Conservation (phyloP, 78 protist species). For the Dictyostelium citrinum region DNA sequence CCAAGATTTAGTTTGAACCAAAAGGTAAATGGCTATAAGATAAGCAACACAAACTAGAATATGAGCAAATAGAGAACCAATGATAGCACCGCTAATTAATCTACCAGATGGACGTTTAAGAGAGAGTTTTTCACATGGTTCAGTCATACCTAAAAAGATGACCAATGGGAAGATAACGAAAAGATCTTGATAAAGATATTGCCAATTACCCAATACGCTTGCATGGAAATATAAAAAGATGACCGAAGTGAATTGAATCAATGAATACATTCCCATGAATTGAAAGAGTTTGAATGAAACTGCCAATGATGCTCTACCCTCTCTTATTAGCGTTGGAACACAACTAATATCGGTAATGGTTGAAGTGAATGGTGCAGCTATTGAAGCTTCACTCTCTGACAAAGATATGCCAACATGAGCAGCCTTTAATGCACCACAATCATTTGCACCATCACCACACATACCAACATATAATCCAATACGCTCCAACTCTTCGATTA, state of each 20-base stretch:
- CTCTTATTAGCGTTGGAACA: constrained; percentile 64
- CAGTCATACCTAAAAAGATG: constrained; percentile 82
- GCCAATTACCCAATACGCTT: constrained; percentile 78
- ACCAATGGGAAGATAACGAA: constrained; percentile 84
- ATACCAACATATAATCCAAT: constrained; percentile 91
- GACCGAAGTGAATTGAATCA: constrained; percentile 90
- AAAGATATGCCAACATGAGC: constrained; percentile 96
- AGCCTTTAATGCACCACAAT: constrained; percentile 99
- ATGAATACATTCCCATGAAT: constrained; percentile 97
- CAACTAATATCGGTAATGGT: constrained; percentile 71
- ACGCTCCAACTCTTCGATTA: constrained; percentile 74
- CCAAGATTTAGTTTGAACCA: constrained; percentile 36
- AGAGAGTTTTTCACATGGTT: constrained; percentile 29
- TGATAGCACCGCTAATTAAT: constrained; percentile 38
- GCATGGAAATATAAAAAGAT: constrained; percentile 71
- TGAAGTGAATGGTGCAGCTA: constrained; percentile 99
- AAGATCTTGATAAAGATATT: constrained; percentile 81
- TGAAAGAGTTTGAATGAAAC: constrained; percentile 96
- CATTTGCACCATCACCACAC: constrained; percentile 99
- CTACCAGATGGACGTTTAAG: constrained; percentile 72
- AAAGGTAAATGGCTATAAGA: constrained; percentile 2
- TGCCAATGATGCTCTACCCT: constrained; percentile 96
- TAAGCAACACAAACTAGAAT: background rate
- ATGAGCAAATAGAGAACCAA: constrained; percentile 78
- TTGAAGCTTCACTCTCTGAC: constrained; percentile 95